Percentiles rank a stretch among this genome's conserved stretches.
Conservation (phyloP, 257 asterid genomes). For the Solanum pimpinellifolium region DNA sequence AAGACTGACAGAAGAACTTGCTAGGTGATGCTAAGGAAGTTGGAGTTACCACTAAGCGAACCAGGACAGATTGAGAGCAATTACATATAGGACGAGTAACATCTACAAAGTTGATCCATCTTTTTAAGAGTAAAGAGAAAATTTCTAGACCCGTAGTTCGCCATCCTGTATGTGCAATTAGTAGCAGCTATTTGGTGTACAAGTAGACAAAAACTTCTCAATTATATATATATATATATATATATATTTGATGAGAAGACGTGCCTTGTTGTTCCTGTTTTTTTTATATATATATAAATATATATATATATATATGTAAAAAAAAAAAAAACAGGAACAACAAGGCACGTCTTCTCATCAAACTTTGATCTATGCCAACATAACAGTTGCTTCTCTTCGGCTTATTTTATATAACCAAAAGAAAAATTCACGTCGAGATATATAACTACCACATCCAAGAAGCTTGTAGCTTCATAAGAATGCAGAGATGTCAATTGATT, state of each 20-base stretch:
- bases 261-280: no score
- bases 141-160: background rate
- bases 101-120: background rate
- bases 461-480: background rate
- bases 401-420: background rate
- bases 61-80: background rate
- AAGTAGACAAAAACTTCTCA: background rate
- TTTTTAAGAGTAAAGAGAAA: background rate
- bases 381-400: background rate
- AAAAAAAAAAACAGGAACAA: background rate
- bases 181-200: background rate
- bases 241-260: no score
- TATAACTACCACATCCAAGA: background rate
- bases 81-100: background rate
- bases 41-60: background rate
- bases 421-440: background rate
- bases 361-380: background rate
- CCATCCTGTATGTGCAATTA: background rate
- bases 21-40: background rate
- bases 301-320: no score
- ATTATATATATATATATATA: background rate
- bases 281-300: background rate
- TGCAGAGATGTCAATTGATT: background rate
- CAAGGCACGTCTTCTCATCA: background rate
- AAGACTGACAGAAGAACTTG: background rate